Evolutionary conservation across 1,284 basidiomycete species (phyloP).

Genomic region (Ceratobasidium sp.): DNA sequence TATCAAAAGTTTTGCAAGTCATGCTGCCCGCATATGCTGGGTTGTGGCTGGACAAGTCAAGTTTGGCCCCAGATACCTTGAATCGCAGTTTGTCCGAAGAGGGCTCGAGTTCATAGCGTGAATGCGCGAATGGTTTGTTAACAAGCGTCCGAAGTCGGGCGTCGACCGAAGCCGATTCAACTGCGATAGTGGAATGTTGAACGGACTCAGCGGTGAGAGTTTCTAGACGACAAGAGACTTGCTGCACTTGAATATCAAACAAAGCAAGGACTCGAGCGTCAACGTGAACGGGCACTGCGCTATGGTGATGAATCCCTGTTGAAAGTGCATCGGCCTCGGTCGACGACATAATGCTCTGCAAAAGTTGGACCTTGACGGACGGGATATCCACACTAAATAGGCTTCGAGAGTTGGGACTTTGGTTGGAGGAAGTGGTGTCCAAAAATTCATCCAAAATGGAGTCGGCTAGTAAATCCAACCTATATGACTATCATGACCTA

Average conservation of each 20-base stretch:
- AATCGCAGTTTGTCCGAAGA: conserved; percentile 24
- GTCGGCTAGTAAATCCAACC: conserved; percentile 46
- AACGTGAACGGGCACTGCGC: conserved; percentile 34
- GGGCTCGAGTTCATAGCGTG: conserved; percentile 20
- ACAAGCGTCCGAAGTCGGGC: conserved; percentile 33
- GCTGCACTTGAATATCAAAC: conserved; percentile 32
- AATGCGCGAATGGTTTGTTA: conserved; percentile 37
- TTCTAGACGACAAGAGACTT: conserved; percentile 22
- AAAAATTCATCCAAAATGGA: conserved; percentile 45
- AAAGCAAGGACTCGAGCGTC: conserved; percentile 34
- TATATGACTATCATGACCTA: conserved; percentile 17
- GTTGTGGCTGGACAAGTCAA: conserved; percentile 6
- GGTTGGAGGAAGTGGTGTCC: conserved; percentile 6
- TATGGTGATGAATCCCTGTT: conserved; percentile 4
- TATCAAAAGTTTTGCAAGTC: conserved; percentile 15
- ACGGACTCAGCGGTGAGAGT: conserved; percentile 7
- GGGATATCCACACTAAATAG: conserved; percentile 46
- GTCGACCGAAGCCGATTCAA: conserved; percentile 21
- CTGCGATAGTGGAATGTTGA: not conserved
- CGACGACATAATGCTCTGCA: conserved; percentile 48
- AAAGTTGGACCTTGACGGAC: conserved; percentile 38
- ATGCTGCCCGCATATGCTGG: conserved; percentile 11
- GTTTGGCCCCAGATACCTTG: conserved; percentile 15
- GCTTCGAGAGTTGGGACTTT: conserved; percentile 10
- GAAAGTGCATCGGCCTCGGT: conserved; percentile 46